These are phyloP conservation scores for Penicillium steckii DNA, from an alignment of 495 filamentous ascomycete genomes.

Conservation along the genomic window DNA sequence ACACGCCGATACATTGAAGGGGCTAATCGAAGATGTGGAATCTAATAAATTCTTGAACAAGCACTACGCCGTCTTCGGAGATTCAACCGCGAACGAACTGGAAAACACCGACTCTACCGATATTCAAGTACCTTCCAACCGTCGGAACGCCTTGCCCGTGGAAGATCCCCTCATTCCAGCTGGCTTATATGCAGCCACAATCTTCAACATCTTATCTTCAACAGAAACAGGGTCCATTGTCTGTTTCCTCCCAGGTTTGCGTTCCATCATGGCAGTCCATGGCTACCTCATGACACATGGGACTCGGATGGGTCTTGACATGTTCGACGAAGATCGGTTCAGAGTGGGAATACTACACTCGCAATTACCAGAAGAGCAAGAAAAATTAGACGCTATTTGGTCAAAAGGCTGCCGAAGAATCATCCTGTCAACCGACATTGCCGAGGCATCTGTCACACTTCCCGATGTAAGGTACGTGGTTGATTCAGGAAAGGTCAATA, in stretches of 20 bases:
- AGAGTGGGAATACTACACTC: constrained; percentile 54
- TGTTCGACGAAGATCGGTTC: constrained; percentile 42
- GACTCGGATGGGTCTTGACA: constrained; percentile 38
- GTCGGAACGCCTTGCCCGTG: constrained; percentile 3
- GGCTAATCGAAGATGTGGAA: constrained; percentile 15
- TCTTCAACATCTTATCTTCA: constrained; percentile 50
- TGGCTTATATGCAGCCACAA: constrained; percentile 45
- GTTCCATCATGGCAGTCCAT: constrained; percentile 45
- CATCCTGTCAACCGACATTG: constrained; percentile 59
- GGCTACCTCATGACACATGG: constrained; percentile 20
- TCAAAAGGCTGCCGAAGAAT: constrained; percentile 53
- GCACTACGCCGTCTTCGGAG: constrained; percentile 5
- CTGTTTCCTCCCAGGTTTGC: constrained; percentile 57
- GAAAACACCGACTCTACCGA: background rate
- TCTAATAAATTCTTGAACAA: constrained; percentile 9
- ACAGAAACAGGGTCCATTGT: constrained; percentile 53
- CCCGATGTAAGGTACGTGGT: constrained; percentile 58
- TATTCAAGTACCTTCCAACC: background rate
- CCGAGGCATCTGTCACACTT: constrained; percentile 61
- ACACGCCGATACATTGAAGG: constrained; percentile 11
- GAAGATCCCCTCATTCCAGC: constrained; percentile 49
- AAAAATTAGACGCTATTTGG: constrained; percentile 43
- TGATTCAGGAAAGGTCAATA: constrained; percentile 54
- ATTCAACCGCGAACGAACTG: background rate
- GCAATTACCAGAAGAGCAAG: constrained; percentile 42